Conservation (phyloP, 2,329 filamentous ascomycete species). For the Penicillium sp. region DNA sequence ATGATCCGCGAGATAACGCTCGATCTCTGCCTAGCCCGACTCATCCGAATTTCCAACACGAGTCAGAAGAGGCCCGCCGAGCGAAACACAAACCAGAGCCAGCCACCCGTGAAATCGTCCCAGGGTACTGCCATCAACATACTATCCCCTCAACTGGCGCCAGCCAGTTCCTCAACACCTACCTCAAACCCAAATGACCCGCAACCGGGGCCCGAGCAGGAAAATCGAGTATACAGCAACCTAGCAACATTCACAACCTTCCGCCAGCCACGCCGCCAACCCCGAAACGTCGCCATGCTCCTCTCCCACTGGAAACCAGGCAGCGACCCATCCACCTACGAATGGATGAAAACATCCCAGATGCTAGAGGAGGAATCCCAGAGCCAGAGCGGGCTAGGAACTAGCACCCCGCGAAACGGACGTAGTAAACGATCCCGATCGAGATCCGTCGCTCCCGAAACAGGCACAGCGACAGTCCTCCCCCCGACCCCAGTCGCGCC, state of each 20-base stretch:
- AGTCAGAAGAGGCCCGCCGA: not conserved
- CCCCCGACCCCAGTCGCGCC: conserved; percentile 31
- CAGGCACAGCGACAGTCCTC: conserved; percentile 13
- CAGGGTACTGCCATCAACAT: conserved; percentile 3
- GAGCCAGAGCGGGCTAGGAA: conserved; percentile 18
- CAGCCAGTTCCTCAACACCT: conserved; percentile 5
- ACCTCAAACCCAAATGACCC: not conserved
- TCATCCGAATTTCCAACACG: conserved; percentile 26
- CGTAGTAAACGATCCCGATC: conserved; percentile 33
- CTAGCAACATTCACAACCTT: conserved; percentile 38
- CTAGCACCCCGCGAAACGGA: conserved; percentile 24
- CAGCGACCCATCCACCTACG: conserved; percentile 37
- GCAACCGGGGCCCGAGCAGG: too few relatives aligned
- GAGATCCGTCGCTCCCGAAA: conserved; percentile 12
- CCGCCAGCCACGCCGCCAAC: conserved; percentile 22
- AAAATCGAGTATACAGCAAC: conserved; percentile 17
- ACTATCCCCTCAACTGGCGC: conserved; percentile 15
- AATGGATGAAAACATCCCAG: conserved; percentile 34
- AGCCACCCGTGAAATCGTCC: not conserved
- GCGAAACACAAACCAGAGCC: not conserved
- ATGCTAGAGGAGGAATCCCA: conserved; percentile 26
- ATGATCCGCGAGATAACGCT: conserved; percentile 40
- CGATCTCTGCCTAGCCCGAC: conserved; percentile 41
- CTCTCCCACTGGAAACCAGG: conserved; percentile 44
- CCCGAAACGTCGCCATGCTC: conserved; percentile 31